Evolutionary conservation across 2,329 filamentous ascomycete genomes (phyloP), one percentile per base, ranked within the genome.

Genomic region (Spiromastix sp.): DNA sequence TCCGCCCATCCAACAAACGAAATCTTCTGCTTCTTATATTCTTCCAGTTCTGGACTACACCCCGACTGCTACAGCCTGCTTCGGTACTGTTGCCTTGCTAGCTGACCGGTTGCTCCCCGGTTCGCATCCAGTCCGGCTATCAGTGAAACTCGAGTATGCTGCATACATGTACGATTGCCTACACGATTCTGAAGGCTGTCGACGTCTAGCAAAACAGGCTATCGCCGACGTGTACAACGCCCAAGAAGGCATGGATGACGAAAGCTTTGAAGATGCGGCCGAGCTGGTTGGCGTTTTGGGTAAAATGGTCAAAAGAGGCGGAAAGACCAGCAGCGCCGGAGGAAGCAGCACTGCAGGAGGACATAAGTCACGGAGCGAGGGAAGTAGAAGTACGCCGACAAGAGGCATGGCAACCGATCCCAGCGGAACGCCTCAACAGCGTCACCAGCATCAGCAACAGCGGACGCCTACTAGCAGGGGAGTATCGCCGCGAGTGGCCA

Each of bases 161-260:
- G 87, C 87, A 0, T 98, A 95, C 55, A 66, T 95, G 1, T 95
- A 89, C 66, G 91, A 96, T 53, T 96, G 89, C 51, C 70, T 85
- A 2, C 85, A 91, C 53, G 86, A 96, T 48, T 68, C 74, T 30
- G 79, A 87, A 15, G 76, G 69, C 22, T 86, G 85, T 34, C 73
- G 87, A 20, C 72, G 74, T 36, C 60, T 95, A 10, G 89, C 91
- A 8, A 81, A 84, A 49, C 72, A 79, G 24, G 85, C 87, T 3
- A 91, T 96, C 41, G 73, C 82, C 27, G 85, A 94, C 48, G 89
- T 95, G 1, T 95, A 95, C 54, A 81, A 86, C 38, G 85, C 86
- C 2, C 78, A 81, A 35, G 87, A 95, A 57, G 85, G 84, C 13
- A 89, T 96, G 77, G 85, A 93, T 40, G 87, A 96, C 51, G 85